These are phyloP conservation scores for Hippophae rhamnoides DNA, from an alignment of 306 rosid genomes.

Conservation along the genomic window DNA sequence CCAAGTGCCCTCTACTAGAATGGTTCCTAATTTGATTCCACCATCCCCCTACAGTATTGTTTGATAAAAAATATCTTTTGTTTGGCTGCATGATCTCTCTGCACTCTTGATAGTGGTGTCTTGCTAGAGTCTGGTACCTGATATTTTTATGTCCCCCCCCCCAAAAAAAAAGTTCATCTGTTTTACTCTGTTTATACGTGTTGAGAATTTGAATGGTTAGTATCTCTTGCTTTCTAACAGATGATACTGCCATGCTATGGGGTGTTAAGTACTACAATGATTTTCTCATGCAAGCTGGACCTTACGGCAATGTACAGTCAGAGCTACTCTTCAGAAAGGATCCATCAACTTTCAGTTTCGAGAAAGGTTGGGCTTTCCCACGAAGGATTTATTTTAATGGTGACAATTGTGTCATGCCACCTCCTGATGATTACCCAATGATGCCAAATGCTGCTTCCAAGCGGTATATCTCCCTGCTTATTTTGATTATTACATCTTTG, in stretches of 20 bases:
- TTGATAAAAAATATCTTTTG: too few species aligned
- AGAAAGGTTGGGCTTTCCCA: slow-evolving; percentile 93
- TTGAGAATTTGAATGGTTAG: neutral
- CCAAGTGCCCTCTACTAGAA: too few species aligned
- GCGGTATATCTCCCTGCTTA: slow-evolving; percentile 28
- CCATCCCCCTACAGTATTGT: too few species aligned
- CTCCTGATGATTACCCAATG: slow-evolving; percentile 78
- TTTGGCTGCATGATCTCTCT: too few species aligned
- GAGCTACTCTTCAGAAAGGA: slow-evolving; percentile 72
- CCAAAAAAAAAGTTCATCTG: too few species aligned
- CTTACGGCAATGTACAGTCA: slow-evolving; percentile 69
- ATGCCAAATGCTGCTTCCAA: slow-evolving; percentile 47
- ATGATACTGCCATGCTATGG: slow-evolving; percentile 91
- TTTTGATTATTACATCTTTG: slow-evolving; percentile 28
- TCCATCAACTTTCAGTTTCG: slow-evolving; percentile 58
- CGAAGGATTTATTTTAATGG: slow-evolving; percentile 82
- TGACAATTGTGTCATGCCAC: slow-evolving; percentile 88
- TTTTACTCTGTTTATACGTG: too few species aligned
- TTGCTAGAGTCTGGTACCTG: too few species aligned
- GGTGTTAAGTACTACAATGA: slow-evolving; percentile 84
- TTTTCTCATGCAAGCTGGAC: slow-evolving; percentile 72
- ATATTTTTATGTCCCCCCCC: too few species aligned
- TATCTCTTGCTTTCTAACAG: slow-evolving; percentile 37
- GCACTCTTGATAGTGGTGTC: too few species aligned
- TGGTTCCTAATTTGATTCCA: too few species aligned